Evolutionary conservation across 805 yeast genomes (phyloP).

Genomic region (Candida railenensis): DNA sequence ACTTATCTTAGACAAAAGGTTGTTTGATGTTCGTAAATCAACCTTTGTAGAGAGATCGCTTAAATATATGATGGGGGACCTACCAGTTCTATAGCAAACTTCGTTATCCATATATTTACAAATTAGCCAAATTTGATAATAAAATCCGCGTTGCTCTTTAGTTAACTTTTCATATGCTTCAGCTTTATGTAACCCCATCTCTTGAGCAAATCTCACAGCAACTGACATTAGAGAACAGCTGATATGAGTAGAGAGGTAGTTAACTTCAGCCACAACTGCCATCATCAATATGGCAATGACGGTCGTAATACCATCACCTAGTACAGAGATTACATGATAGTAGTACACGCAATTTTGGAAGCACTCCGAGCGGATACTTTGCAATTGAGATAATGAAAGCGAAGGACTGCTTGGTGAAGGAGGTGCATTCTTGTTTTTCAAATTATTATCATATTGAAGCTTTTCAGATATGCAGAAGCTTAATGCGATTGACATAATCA

Average conservation of each 20-base stretch:
- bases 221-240: constrained; percentile 42
- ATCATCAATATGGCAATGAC: constrained; percentile 20
- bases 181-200: constrained; percentile 54
- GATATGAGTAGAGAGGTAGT: constrained; percentile 36
- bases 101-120: constrained; percentile 49
- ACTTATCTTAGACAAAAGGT: not conserved
- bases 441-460: not conserved
- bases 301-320: constrained; percentile 22
- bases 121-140: constrained; percentile 50
- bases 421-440: not conserved
- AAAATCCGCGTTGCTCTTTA: constrained; percentile 31
- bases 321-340: constrained; percentile 21
- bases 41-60: constrained; percentile 20
- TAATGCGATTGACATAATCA: constrained; percentile 31
- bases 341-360: constrained; percentile 10
- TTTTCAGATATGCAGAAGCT: constrained; percentile 23
- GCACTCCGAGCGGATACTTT: not conserved
- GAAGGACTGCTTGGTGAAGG: not conserved
- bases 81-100: constrained; percentile 45
- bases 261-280: constrained; percentile 25
- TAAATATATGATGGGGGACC: constrained; percentile 45
- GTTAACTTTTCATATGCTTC: constrained; percentile 41
- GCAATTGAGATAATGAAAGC: not conserved
- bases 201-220: constrained; percentile 54
- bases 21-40: not conserved